Evolutionary conservation across 2,329 filamentous ascomycete species (phyloP).

Genomic region (Fusarium sp.): DNA sequence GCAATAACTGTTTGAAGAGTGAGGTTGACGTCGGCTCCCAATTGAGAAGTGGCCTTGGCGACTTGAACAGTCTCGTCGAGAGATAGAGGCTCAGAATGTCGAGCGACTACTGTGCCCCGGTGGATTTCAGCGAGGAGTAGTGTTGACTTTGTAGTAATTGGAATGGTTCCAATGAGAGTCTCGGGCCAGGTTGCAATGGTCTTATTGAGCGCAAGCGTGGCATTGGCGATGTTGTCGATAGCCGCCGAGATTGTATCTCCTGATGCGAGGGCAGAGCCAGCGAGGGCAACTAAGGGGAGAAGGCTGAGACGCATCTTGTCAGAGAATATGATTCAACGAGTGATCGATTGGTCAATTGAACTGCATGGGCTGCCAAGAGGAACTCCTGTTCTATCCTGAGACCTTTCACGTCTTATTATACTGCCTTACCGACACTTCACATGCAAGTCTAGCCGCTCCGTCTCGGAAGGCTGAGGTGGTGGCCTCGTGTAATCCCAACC

Average conservation of each 20-base stretch:
- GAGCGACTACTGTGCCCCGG: conserved; percentile 56
- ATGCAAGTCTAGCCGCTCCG: conserved; percentile 24
- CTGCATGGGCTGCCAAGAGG: conserved; percentile 26
- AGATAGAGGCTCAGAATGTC: conserved; percentile 56
- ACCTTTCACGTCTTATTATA: conserved; percentile 35
- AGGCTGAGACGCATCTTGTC: conserved; percentile 47
- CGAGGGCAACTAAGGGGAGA: conserved; percentile 44
- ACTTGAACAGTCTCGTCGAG: conserved; percentile 58
- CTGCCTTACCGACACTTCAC: conserved; percentile 27
- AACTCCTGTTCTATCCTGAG: conserved; percentile 7
- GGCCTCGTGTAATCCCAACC: conserved; percentile 41
- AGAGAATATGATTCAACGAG: conserved; percentile 29
- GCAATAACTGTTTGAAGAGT: conserved; percentile 58
- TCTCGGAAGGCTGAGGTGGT: conserved; percentile 37
- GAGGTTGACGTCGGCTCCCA: conserved; percentile 56
- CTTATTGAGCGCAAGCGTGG: conserved; percentile 54
- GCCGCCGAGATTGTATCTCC: conserved; percentile 54
- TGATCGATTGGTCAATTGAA: conserved; percentile 38
- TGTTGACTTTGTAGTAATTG: conserved; percentile 58
- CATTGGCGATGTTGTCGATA: conserved; percentile 54
- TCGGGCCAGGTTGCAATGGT: conserved; percentile 58
- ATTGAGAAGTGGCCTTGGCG: conserved; percentile 54
- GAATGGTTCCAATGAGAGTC: conserved; percentile 55
- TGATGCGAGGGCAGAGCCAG: conserved; percentile 51
- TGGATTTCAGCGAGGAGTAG: conserved; percentile 59